phyloP scores from a whole-genome alignment of 2,329 filamentous ascomycete genomes.

The Pseudogymnoascus sp. region DNA sequence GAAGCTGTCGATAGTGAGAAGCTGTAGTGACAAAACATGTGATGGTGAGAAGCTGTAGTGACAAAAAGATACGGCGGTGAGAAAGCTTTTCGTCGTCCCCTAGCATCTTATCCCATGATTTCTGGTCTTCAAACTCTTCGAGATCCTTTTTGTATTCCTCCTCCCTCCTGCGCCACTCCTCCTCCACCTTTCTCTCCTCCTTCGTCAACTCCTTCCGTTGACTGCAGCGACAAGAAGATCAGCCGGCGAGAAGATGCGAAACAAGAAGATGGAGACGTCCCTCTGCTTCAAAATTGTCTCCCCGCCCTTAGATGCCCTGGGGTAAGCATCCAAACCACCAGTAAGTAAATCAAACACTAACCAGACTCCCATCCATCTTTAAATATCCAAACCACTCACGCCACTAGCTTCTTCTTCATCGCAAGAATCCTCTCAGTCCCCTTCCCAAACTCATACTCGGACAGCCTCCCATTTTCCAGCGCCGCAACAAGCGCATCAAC shows the following conservation, averaged over 20 bases:
- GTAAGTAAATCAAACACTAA: neutral
- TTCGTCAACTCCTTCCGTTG: too few species aligned
- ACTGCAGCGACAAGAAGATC: neutral
- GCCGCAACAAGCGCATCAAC: neutral
- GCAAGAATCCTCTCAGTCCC: neutral
- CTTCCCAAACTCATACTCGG: neutral
- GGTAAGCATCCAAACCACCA: neutral
- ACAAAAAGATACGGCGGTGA: neutral
- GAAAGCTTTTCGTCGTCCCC: too few species aligned
- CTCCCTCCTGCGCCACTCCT: too few species aligned
- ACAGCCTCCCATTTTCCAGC: neutral
- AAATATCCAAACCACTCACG: neutral
- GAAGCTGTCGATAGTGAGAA: too few species aligned
- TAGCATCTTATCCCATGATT: too few species aligned
- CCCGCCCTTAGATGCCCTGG: neutral
- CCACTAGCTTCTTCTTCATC: neutral
- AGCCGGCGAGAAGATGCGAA: neutral
- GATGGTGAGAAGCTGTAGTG: neutral
- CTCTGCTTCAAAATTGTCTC: neutral
- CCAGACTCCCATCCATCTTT: neutral
- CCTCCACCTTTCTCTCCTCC: too few species aligned
- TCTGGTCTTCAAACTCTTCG: too few species aligned
- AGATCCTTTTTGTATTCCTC: too few species aligned
- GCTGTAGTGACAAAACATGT: neutral
- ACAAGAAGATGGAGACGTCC: neutral